A percentile compares a stretch with the other conserved stretches of the same genome.
These are phyloP conservation scores for Rhododendron molle DNA, from an alignment of 148 eudicot species.

Conservation along the genomic window DNA sequence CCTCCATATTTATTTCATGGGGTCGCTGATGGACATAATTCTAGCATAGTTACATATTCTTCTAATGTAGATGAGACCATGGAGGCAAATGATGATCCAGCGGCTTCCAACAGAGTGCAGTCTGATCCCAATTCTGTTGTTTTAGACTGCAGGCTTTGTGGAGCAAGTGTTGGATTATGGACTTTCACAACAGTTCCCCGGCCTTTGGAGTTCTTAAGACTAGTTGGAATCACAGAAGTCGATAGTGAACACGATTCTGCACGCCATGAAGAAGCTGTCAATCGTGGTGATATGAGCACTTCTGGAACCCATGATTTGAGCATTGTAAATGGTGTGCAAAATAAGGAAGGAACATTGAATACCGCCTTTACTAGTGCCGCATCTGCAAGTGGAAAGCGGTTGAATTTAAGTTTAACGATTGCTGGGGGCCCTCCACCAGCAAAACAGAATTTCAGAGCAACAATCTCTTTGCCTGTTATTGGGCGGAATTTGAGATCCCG, in stretches of 20 bases:
- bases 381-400: slow-evolving; percentile 18
- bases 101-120: slow-evolving; percentile 19
- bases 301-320: slow-evolving; percentile 19
- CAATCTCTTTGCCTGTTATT: slow-evolving; percentile 75
- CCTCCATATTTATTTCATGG: slow-evolving; percentile 16
- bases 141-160: slow-evolving; percentile 65
- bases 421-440: slow-evolving; percentile 94
- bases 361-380: slow-evolving; percentile 21
- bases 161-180: slow-evolving; percentile 67
- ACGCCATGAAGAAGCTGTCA: slow-evolving; percentile 7
- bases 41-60: slow-evolving; percentile 32
- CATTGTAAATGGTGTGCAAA: slow-evolving; percentile 20
- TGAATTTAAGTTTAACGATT: slow-evolving; percentile 57
- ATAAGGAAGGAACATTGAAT: slow-evolving; percentile 18
- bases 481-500: slow-evolving; percentile 83
- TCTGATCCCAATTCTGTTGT: slow-evolving; percentile 59
- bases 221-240: slow-evolving; percentile 43
- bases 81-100: slow-evolving; percentile 20
- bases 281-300: background rate
- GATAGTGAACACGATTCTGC: slow-evolving; percentile 26
- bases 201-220: slow-evolving; percentile 54
- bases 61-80: slow-evolving; percentile 31
- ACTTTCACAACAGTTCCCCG: slow-evolving; percentile 44
- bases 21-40: slow-evolving; percentile 35
- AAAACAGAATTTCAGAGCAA: slow-evolving; percentile 73